Evolutionary conservation across 352 stramenopile species (phyloP).

Genomic region (Phytophthora chlamydospora): DNA sequence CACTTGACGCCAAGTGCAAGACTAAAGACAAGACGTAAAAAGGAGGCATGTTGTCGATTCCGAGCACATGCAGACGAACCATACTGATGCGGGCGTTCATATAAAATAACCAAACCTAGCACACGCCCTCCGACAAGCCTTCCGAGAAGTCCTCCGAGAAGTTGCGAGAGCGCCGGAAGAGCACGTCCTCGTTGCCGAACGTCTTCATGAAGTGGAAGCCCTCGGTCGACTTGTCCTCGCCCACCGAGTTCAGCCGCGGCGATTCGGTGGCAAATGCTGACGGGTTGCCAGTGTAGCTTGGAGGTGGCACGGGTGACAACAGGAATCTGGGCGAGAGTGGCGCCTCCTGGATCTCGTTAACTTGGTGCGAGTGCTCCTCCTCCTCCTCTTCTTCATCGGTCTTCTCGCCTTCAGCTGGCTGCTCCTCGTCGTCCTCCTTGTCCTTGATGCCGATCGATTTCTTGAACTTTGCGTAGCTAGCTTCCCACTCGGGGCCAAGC

Average conservation of each 20-base stretch:
- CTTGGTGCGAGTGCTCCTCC: conserved; percentile 26
- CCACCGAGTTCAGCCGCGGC: conserved; percentile 47
- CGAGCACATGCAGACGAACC: conserved; percentile 13
- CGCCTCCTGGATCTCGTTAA: conserved; percentile 46
- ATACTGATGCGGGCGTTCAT: conserved; percentile 20
- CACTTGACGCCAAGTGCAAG: no score
- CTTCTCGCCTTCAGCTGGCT: conserved; percentile 32
- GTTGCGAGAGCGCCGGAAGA: conserved; percentile 67
- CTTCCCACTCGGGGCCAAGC: conserved; percentile 79
- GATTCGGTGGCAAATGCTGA: conserved; percentile 57
- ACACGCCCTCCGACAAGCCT: conserved; percentile 80
- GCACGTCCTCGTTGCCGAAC: conserved; percentile 66
- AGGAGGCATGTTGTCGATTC: background rate
- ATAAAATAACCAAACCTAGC: conserved; percentile 51
- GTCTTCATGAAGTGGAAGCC: conserved; percentile 66
- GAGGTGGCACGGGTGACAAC: conserved; percentile 48
- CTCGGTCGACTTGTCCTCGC: conserved; percentile 43
- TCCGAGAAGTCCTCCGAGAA: conserved; percentile 82
- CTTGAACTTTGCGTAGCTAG: conserved; percentile 75
- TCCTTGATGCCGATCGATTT: conserved; percentile 43
- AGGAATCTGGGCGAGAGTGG: conserved; percentile 66
- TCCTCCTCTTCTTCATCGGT: conserved; percentile 25
- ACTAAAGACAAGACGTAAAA: no score
- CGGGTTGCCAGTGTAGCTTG: conserved; percentile 41
- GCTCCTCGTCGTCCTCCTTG: conserved; percentile 36